phyloP scores from a whole-genome alignment of 352 stramenopile genomes.

The Phytophthora hibernalis region DNA sequence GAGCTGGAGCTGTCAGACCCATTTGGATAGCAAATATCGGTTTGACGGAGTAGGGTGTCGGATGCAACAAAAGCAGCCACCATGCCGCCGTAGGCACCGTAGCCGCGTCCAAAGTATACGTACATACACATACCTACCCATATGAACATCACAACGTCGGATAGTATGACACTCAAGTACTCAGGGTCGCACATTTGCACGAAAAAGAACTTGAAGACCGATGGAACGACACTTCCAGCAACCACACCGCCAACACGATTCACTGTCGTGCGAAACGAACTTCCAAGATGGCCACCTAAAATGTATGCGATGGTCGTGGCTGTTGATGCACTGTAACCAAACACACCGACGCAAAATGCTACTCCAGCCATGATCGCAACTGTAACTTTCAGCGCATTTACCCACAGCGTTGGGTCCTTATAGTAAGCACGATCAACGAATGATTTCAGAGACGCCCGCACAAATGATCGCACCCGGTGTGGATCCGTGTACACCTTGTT shows the following conservation, averaged over 20 bases:
- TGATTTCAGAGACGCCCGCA: slow-evolving; percentile 43
- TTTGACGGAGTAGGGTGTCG: slow-evolving; percentile 67
- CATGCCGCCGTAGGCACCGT: slow-evolving; percentile 68
- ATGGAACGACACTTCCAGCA: slow-evolving; percentile 74
- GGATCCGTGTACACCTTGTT: slow-evolving; percentile 53
- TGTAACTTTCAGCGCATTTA: slow-evolving; percentile 56
- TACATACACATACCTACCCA: slow-evolving; percentile 84
- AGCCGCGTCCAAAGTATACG: slow-evolving; percentile 66
- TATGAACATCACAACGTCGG: slow-evolving; percentile 62
- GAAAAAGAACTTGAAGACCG: slow-evolving; percentile 85
- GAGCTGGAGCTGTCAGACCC: slow-evolving; percentile 43
- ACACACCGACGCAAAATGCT: slow-evolving; percentile 70
- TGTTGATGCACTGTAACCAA: slow-evolving; percentile 68
- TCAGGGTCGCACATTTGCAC: slow-evolving; percentile 58
- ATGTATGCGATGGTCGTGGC: slow-evolving; percentile 69
- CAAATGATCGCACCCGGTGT: slow-evolving; percentile 55
- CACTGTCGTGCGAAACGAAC: slow-evolving; percentile 75
- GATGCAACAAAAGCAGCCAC: slow-evolving; percentile 77
- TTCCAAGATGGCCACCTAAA: slow-evolving; percentile 74
- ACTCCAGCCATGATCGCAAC: slow-evolving; percentile 69
- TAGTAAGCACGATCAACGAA: slow-evolving; percentile 63
- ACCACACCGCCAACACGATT: slow-evolving; percentile 80
- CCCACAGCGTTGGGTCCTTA: slow-evolving; percentile 41
- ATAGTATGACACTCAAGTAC: slow-evolving; percentile 50
- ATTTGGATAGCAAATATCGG: slow-evolving; percentile 55